Percentiles rank a stretch among this genome's conserved stretches.
phyloP scores from a whole-genome alignment of 257 asterid genomes.

The Capsicum pubescens region DNA sequence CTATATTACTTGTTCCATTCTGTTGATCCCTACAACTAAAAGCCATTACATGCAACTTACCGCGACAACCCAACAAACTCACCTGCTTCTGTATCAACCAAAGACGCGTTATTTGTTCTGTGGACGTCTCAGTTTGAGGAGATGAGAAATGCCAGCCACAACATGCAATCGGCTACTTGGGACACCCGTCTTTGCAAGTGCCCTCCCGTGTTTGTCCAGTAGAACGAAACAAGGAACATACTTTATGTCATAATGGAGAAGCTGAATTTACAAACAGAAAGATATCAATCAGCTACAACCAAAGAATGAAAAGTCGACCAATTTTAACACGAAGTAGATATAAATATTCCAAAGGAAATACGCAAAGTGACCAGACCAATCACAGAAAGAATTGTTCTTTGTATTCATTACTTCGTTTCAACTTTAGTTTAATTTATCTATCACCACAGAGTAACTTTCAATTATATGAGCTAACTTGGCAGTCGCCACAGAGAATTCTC shows the following conservation, averaged over 20 bases:
- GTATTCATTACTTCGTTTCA: background rate
- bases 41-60: background rate
- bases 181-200: conserved; percentile 77
- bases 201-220: conserved; percentile 71
- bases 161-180: conserved; percentile 78
- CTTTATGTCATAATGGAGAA: conserved; percentile 77
- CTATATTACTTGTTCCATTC: background rate
- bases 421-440: background rate
- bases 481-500: background rate
- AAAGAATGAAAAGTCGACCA: background rate
- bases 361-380: background rate
- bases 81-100: background rate
- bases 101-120: background rate
- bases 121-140: conserved; percentile 65
- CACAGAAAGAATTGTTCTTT: background rate
- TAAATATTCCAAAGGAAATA: background rate
- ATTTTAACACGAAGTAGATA: background rate
- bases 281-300: background rate
- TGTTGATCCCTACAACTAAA: background rate
- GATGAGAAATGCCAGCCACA: conserved; percentile 82
- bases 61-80: background rate
- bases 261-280: conserved; percentile 48
- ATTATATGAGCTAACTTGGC: background rate
- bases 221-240: conserved; percentile 94
- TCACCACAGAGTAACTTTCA: background rate